Conservation (phyloP, 805 yeast species). For the Metschnikowia drakensbergensis region DNA sequence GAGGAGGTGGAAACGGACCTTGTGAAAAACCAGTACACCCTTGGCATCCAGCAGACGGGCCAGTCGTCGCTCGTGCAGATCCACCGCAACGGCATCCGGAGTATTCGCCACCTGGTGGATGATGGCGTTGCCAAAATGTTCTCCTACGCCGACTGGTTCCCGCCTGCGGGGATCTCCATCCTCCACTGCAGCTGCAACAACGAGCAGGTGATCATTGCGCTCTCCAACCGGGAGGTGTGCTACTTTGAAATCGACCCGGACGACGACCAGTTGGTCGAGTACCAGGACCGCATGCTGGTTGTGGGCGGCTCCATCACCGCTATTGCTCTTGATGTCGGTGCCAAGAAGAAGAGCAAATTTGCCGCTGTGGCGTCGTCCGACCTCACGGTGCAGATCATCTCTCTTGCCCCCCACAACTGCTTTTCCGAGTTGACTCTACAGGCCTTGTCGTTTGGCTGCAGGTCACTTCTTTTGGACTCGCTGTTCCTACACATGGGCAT, state of each 20-base stretch:
- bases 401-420: slow-evolving; percentile 56
- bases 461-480: slow-evolving; percentile 24
- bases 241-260: slow-evolving; percentile 73
- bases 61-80: slow-evolving; percentile 62
- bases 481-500: slow-evolving; percentile 70
- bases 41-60: slow-evolving; percentile 70
- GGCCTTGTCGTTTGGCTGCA: slow-evolving; percentile 50
- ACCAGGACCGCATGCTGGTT: slow-evolving; percentile 57
- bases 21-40: slow-evolving; percentile 52
- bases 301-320: slow-evolving; percentile 47
- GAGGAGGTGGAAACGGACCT: slow-evolving; percentile 73
- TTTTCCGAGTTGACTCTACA: slow-evolving; percentile 63
- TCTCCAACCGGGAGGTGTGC: slow-evolving; percentile 70
- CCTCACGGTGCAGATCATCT: slow-evolving; percentile 62
- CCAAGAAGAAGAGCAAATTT: slow-evolving; percentile 49
- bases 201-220: slow-evolving; percentile 64
- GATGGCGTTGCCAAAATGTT: slow-evolving; percentile 6
- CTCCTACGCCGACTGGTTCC: slow-evolving; percentile 59
- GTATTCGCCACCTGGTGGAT: slow-evolving; percentile 27
- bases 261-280: slow-evolving; percentile 66
- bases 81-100: slow-evolving; percentile 65
- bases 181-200: slow-evolving; percentile 57
- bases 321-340: slow-evolving; percentile 44
- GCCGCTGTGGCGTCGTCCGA: slow-evolving; percentile 73
- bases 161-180: slow-evolving; percentile 73